Evolutionary conservation across 345 rosid genomes (phyloP), one percentile per base, ranked within the genome.

Genomic region (Gossypium turneri): DNA sequence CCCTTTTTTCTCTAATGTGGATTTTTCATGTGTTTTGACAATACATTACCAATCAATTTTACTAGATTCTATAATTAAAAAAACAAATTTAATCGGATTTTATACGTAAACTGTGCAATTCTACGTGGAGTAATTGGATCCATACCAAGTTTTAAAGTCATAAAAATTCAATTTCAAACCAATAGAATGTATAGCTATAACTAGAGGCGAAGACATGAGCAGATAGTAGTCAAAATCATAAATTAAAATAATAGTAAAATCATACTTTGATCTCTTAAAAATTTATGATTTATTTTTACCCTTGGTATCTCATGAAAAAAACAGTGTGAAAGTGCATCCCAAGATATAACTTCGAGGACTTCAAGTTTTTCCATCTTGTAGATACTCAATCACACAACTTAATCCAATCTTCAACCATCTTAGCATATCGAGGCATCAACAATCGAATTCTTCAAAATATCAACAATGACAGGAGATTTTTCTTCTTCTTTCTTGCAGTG

Each of bases 51-150:
- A 69, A 11, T 69, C 47, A 69, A 17, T 52, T 25, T 69, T 10
- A 12, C 9, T 25, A 9, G 12, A 69, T 7, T 45, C 52, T 38
- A 51, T 22, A 57, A 9, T 57, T 9, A 10, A 20, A 20, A 20
- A 20, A 56, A 56, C 9, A 67, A 67, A 11, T 12, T 66, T 12
- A 27, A 56, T 16, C 72, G 34, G 25, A 16, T 48, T 13, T 50
- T 25, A 16, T 16, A 50, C 25, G 44, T 16, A 69, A 16, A 69
- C 16, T 59, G 5, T 51, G 59, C 29, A 51, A 27, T 10, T 27
- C 58, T 69, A 51, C 73, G 47, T 69, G 73, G 60, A 69, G 45
- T 51, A 50, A 51, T 69, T 27, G 3, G 3, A 29, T 69, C 59
- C 59, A 16, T 50, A 19, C 20, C 10, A 50, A 9, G 16, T 25